phyloP scores from a whole-genome alignment of 495 filamentous ascomycete genomes.

The Podospora didyma region DNA sequence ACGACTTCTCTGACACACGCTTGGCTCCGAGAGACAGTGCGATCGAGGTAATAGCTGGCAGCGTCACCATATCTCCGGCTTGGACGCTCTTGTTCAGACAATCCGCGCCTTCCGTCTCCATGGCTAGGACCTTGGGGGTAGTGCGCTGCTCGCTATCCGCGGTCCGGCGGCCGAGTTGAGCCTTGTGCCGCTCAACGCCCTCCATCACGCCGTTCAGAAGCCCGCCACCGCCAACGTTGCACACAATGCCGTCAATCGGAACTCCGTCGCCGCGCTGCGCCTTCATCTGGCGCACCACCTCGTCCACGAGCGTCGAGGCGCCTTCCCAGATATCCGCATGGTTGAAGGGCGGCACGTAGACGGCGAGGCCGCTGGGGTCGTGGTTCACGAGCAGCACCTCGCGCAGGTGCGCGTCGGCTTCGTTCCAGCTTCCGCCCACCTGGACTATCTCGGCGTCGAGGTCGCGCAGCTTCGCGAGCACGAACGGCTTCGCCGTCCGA shows the following conservation, averaged over 20 bases:
- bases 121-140: slow-evolving; percentile 58
- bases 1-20: slow-evolving; percentile 67
- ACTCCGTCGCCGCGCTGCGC: slow-evolving; percentile 18
- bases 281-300: slow-evolving; percentile 61
- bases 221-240: slow-evolving; percentile 86
- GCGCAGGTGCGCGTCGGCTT: slow-evolving; percentile 71
- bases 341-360: slow-evolving; percentile 94
- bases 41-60: slow-evolving; percentile 74
- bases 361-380: slow-evolving; percentile 43
- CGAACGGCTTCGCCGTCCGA: slow-evolving; percentile 57
- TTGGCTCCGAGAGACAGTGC: slow-evolving; percentile 76
- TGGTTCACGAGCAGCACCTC: slow-evolving; percentile 48
- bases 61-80: slow-evolving; percentile 57
- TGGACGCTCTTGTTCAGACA: slow-evolving; percentile 59
- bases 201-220: slow-evolving; percentile 74
- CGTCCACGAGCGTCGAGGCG: slow-evolving; percentile 66
- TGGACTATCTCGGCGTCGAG: slow-evolving; percentile 71
- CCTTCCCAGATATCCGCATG: slow-evolving; percentile 82
- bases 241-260: slow-evolving; percentile 66
- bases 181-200: slow-evolving; percentile 56
- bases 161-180: slow-evolving; percentile 14
- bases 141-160: slow-evolving; percentile 19
- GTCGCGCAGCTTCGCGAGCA: slow-evolving; percentile 69
- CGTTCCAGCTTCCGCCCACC: slow-evolving; percentile 65
- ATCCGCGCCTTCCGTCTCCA: slow-evolving; percentile 81